Evolutionary conservation across 1,139 yeast genomes (phyloP).

Genomic region (Groenewaldozyma auringiensis): DNA sequence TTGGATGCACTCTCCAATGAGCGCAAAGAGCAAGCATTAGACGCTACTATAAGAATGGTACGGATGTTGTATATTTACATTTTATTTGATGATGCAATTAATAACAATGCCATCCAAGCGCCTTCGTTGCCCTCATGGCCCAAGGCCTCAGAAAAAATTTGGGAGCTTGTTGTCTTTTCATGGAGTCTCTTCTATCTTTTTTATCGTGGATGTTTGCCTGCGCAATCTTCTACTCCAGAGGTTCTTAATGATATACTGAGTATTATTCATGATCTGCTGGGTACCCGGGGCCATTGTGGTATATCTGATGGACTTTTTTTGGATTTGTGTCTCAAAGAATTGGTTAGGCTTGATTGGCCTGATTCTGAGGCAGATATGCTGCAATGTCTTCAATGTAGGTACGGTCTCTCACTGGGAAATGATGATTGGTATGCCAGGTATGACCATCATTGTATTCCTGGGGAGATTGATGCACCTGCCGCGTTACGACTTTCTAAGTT

Average conservation of each 20-base stretch:
- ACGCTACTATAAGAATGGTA: slow-evolving; percentile 31
- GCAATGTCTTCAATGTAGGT: slow-evolving; percentile 72
- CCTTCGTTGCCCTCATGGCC: slow-evolving; percentile 32
- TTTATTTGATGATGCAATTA: slow-evolving; percentile 36
- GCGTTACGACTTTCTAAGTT: slow-evolving; percentile 55
- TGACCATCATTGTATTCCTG: slow-evolving; percentile 55
- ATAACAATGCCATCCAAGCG: slow-evolving; percentile 25
- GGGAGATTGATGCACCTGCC: slow-evolving; percentile 38
- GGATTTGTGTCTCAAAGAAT: slow-evolving; percentile 47
- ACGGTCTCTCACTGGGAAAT: slow-evolving; percentile 55
- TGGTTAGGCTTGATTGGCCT: slow-evolving; percentile 40
- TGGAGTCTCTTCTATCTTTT: slow-evolving; percentile 33
- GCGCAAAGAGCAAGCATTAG: slow-evolving; percentile 19
- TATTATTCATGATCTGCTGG: slow-evolving; percentile 65
- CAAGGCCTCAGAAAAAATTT: slow-evolving; percentile 36
- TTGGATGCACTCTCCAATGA: slow-evolving; percentile 13
- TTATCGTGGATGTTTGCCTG: slow-evolving; percentile 20
- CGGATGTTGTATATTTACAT: slow-evolving; percentile 38
- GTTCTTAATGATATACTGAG: slow-evolving; percentile 42
- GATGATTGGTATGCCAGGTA: slow-evolving; percentile 37
- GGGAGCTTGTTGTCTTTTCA: slow-evolving; percentile 45
- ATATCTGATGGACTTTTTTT: slow-evolving; percentile 56
- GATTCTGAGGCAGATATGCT: slow-evolving; percentile 52
- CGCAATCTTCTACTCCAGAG: slow-evolving; percentile 18
- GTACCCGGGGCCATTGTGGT: slow-evolving; percentile 62